Evolutionary conservation across 2,329 filamentous ascomycete genomes (phyloP).

Genomic region (Cytospora chrysosperma): DNA sequence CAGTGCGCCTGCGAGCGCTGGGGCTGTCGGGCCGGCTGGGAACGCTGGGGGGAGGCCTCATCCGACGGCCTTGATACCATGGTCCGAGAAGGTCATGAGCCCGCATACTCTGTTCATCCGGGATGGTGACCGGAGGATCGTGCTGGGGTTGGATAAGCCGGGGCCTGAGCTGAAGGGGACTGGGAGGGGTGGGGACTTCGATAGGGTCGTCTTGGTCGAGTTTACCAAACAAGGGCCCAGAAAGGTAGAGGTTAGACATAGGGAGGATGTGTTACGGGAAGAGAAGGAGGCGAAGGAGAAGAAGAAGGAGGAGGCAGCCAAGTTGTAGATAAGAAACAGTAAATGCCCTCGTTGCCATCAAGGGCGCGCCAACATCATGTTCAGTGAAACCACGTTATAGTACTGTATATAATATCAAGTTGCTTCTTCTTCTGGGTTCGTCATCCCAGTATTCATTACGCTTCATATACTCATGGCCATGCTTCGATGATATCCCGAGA

Average conservation of each 20-base stretch:
- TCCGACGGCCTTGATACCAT: constrained; percentile 47
- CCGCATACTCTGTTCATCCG: constrained; percentile 49
- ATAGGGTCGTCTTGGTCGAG: constrained; percentile 57
- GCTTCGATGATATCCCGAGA: background rate
- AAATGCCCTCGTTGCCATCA: background rate
- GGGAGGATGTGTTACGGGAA: constrained; percentile 50
- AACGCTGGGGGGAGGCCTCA: constrained; percentile 37
- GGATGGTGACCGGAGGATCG: constrained; percentile 45
- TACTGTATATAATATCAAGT: background rate
- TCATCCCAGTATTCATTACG: background rate
- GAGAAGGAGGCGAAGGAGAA: constrained; percentile 40
- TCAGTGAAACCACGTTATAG: background rate
- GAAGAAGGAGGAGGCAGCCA: constrained; percentile 25
- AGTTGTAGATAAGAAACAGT: constrained; percentile 5
- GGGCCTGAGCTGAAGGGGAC: constrained; percentile 52
- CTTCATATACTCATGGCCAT: background rate
- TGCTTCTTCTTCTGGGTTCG: background rate
- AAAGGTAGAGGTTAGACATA: constrained; percentile 51
- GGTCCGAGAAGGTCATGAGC: constrained; percentile 62
- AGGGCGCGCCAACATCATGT: background rate
- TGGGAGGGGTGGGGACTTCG: constrained; percentile 54
- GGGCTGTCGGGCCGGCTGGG: constrained; percentile 37
- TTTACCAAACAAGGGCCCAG: constrained; percentile 52
- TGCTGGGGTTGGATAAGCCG: constrained; percentile 58
- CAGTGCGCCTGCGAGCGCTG: constrained; percentile 36